Percentiles rank a stretch among this genome's conserved stretches.
phyloP scores from a whole-genome alignment of 306 rosid species.

The Parietaria judaica region DNA sequence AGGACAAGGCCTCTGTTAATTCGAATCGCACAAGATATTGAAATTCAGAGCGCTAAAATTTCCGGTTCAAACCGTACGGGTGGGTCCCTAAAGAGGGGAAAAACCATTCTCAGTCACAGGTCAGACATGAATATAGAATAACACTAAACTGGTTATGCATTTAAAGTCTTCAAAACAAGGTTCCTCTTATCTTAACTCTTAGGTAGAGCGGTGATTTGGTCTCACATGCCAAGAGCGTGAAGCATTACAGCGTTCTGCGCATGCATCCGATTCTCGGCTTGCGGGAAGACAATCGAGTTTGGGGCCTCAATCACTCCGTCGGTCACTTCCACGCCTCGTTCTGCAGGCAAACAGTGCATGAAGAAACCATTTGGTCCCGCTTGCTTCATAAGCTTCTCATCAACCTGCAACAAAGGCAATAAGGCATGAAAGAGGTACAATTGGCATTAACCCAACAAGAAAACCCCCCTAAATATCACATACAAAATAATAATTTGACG shows the following conservation, averaged over 20 bases:
- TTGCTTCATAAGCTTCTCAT: constrained; percentile 61
- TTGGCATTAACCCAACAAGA: no score
- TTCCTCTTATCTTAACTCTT: background rate
- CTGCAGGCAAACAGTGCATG: constrained; percentile 98
- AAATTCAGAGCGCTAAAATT: no score
- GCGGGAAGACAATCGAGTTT: constrained; percentile 83
- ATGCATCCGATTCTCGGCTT: constrained; percentile 96
- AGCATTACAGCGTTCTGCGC: constrained; percentile 98
- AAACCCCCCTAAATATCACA: no score
- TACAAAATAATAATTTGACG: no score
- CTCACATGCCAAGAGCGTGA: constrained; percentile 59
- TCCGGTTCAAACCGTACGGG: no score
- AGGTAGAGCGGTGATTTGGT: background rate
- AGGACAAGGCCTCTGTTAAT: no score
- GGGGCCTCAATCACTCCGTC: constrained; percentile 84
- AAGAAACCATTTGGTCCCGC: constrained; percentile 80
- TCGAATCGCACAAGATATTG: no score
- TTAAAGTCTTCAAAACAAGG: background rate
- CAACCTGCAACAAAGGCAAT: constrained; percentile 37
- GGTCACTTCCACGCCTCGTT: constrained; percentile 94
- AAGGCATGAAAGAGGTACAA: no score
- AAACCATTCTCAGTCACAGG: no score
- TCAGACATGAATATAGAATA: background rate
- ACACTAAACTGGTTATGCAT: background rate
- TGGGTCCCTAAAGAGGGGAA: no score